These are phyloP conservation scores for Penicillium flavigenum DNA, from an alignment of 495 filamentous ascomycete species.

Conservation along the genomic window DNA sequence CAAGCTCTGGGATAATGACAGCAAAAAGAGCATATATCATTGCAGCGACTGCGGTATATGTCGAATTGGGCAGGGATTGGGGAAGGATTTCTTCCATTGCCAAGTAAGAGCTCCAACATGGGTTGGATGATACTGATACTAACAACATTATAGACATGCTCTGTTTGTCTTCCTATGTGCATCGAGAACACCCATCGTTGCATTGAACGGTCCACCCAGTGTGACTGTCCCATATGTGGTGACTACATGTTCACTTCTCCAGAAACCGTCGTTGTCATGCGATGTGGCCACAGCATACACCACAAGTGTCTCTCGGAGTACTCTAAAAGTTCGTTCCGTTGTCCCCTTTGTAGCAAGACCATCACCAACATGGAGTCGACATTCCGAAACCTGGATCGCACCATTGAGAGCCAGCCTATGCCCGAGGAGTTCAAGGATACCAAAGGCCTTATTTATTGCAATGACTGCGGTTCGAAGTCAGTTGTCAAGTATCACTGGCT, in stretches of 20 bases:
- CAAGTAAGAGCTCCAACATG: conserved; percentile 61
- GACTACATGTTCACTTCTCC: conserved; percentile 98
- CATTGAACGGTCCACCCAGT: conserved; percentile 90
- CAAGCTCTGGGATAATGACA: conserved; percentile 96
- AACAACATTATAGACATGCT: conserved; percentile 64
- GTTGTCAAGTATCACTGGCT: conserved; percentile 91
- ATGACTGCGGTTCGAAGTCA: conserved; percentile 88
- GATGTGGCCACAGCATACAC: conserved; percentile 95
- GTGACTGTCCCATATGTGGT: conserved; percentile 96
- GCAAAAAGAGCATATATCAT: conserved; percentile 90
- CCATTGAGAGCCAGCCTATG: conserved; percentile 89
- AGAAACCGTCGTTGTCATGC: conserved; percentile 85
- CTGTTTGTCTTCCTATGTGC: conserved; percentile 84
- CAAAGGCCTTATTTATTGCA: conserved; percentile 81
- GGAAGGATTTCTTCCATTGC: conserved; percentile 97
- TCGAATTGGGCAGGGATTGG: conserved; percentile 82
- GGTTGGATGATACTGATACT: conserved; percentile 7
- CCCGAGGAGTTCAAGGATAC: conserved; percentile 77
- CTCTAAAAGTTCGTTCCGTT: conserved; percentile 85
- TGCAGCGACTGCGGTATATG: conserved; percentile 97
- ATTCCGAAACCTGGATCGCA: conserved; percentile 83
- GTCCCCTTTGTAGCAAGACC: conserved; percentile 90
- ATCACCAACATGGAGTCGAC: conserved; percentile 96
- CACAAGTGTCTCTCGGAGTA: conserved; percentile 79
- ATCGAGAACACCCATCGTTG: conserved; percentile 83